Evolutionary conservation across 148 eudicot genomes (phyloP), one percentile per base, ranked within the genome.

Genomic region (Drosera capensis): DNA sequence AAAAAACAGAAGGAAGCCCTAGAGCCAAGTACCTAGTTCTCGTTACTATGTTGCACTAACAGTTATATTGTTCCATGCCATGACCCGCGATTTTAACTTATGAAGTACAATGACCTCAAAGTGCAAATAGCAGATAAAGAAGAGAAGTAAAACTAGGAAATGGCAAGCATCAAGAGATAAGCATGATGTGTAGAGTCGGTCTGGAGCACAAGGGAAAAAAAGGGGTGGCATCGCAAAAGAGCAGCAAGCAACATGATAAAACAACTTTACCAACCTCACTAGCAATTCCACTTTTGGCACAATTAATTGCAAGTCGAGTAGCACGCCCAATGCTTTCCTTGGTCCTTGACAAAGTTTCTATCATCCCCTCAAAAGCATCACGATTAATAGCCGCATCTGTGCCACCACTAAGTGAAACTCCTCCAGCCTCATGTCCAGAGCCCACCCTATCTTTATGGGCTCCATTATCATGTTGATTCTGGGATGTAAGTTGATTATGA

Each of bases 291-390:
- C 78, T 65, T 64, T 84, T 90, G 26, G 97, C 97, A 80, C 97
- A 90, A 59, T 90, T 95, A 63, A 90, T 71, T 55, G 97, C 95
- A 49, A 80, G 97, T 46, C 97, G 87, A 26, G 97, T 90, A 35
- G 97, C 97, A 65, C 97, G 97, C 1, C 95, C 95, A 58, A 90
- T 90, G 61, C 97, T 90, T 55, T 90, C 97, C 68, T 81, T 84
- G 45, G 97, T 90, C 78, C 97, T 75, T 46, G 97, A 80, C 48
- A 90, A 61, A 36, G 97, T 90, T 71, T 90, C 97, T 63, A 90
- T 80, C 97, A 90, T 90, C 49, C 97, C 97, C 68, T 90, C 97
- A 64, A 90, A 90, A 60, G 97, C 88, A 73, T 90, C 99, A 47
- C 99, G 95, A 42, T 93, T 87, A 75, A 90, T 87, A 58, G 99